Conservation (phyloP, 441 rosid genomes). For the Erysimum cheiri region DNA sequence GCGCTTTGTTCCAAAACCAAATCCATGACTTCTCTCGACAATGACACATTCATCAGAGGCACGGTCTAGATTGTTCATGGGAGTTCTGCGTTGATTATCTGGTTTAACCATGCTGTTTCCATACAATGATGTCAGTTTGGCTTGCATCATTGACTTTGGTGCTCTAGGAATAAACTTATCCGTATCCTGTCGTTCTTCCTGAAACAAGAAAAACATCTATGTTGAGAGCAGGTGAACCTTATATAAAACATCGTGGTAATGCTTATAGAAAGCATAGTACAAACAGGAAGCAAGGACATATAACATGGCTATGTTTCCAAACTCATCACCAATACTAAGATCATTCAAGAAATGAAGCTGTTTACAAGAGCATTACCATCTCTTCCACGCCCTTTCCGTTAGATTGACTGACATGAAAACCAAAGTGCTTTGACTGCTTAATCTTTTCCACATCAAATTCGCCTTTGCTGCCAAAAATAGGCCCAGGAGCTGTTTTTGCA, state of each 20-base stretch:
- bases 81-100: slow-evolving; percentile 46
- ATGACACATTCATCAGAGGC: slow-evolving; percentile 59
- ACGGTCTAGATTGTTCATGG: slow-evolving; percentile 50
- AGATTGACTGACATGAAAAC: slow-evolving; percentile 55
- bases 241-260: slow-evolving; percentile 1
- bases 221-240: background rate
- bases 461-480: slow-evolving; percentile 55
- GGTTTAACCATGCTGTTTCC: slow-evolving; percentile 62
- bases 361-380: slow-evolving; percentile 50
- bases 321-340: slow-evolving; percentile 13
- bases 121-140: slow-evolving; percentile 73
- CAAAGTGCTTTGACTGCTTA: slow-evolving; percentile 73
- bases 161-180: slow-evolving; percentile 51
- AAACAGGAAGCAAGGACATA: slow-evolving; percentile 11
- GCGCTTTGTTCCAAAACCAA: slow-evolving; percentile 63
- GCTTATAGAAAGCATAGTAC: slow-evolving; percentile 15
- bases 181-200: slow-evolving; percentile 57
- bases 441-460: slow-evolving; percentile 65
- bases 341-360: slow-evolving; percentile 19
- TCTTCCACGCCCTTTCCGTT: slow-evolving; percentile 48
- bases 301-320: slow-evolving; percentile 11
- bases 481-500: slow-evolving; percentile 65
- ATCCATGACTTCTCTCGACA: slow-evolving; percentile 54
- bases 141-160: slow-evolving; percentile 59
- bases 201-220: slow-evolving; percentile 42